phyloP scores from a whole-genome alignment of 164 flowering plant genomes.

The Vitis cinerea region DNA sequence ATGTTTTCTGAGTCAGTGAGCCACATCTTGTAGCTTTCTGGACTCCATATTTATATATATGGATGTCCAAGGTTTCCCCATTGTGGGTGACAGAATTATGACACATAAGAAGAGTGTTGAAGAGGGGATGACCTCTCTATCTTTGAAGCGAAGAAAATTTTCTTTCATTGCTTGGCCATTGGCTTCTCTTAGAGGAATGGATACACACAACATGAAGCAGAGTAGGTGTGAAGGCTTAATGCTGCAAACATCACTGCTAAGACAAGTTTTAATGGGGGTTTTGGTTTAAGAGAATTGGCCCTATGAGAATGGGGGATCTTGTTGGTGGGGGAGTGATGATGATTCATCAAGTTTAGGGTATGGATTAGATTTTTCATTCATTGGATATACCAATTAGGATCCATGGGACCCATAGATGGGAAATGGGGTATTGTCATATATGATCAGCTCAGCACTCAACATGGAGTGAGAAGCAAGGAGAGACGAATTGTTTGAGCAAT shows the following conservation, averaged over 20 bases:
- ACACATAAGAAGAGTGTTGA: slow-evolving; percentile 27
- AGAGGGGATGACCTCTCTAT: slow-evolving; percentile 16
- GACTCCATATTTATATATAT: slow-evolving; percentile 20
- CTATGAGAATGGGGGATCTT: no score
- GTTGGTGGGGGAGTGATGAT: no score
- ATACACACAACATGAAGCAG: neutral
- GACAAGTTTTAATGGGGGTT: slow-evolving; percentile 10
- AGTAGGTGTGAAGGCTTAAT: slow-evolving; percentile 4
- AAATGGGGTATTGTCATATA: no score
- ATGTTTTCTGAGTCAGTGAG: slow-evolving; percentile 6
- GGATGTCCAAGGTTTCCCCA: neutral
- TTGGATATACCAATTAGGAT: no score
- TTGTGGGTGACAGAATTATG: neutral
- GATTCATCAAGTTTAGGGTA: no score
- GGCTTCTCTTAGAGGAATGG: slow-evolving; percentile 2
- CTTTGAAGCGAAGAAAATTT: slow-evolving; percentile 56
- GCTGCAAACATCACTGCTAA: slow-evolving; percentile 14
- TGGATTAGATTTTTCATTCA: no score
- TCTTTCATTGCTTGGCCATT: slow-evolving; percentile 4
- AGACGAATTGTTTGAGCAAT: no score
- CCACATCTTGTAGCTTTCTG: slow-evolving; percentile 1
- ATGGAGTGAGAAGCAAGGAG: no score
- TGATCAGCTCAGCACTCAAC: no score
- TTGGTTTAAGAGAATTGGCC: no score
- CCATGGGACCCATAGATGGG: no score